Percentiles rank a stretch among this genome's conserved stretches.
phyloP scores from a whole-genome alignment of 352 stramenopile species.

The Albugo laibachii region DNA sequence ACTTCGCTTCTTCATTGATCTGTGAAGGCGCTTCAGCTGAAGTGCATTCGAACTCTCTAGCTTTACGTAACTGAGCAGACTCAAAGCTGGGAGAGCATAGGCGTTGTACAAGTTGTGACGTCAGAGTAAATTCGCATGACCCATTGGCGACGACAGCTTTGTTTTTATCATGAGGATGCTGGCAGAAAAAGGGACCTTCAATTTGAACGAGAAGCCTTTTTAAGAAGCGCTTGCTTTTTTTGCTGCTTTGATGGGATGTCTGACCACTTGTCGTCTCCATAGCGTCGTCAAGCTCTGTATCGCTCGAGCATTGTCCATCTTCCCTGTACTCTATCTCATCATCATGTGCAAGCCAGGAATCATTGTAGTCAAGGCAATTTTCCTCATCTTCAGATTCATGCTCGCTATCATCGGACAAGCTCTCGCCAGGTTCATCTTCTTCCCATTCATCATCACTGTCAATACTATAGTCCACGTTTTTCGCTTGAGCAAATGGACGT shows the following conservation, averaged over 20 bases:
- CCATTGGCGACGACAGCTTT: conserved; percentile 1
- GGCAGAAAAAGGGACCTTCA: background rate
- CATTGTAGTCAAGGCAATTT: conserved; percentile 66
- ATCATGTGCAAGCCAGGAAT: conserved; percentile 74
- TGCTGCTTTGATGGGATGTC: conserved; percentile 11
- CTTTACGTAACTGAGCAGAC: too few species aligned
- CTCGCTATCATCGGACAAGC: conserved; percentile 45
- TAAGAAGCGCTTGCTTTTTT: conserved; percentile 6
- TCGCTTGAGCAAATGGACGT: conserved; percentile 33
- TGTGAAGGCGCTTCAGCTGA: too few species aligned
- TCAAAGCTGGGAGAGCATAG: too few species aligned
- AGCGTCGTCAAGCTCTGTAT: conserved; percentile 7
- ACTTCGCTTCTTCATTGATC: too few species aligned
- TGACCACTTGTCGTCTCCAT: conserved; percentile 16
- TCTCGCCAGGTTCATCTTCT: conserved; percentile 73
- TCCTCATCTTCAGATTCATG: conserved; percentile 50
- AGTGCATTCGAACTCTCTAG: too few species aligned
- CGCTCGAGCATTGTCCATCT: conserved; percentile 15
- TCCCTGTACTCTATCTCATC: conserved; percentile 67
- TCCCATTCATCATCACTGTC: conserved; percentile 81
- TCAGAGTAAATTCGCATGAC: conserved; percentile 1
- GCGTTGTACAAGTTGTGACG: too few species aligned
- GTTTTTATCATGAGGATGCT: conserved; percentile 1
- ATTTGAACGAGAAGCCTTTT: background rate
- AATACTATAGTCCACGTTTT: conserved; percentile 51